These are phyloP conservation scores for Asclepias syriaca DNA, from an alignment of 257 asterid genomes.

Conservation along the genomic window DNA sequence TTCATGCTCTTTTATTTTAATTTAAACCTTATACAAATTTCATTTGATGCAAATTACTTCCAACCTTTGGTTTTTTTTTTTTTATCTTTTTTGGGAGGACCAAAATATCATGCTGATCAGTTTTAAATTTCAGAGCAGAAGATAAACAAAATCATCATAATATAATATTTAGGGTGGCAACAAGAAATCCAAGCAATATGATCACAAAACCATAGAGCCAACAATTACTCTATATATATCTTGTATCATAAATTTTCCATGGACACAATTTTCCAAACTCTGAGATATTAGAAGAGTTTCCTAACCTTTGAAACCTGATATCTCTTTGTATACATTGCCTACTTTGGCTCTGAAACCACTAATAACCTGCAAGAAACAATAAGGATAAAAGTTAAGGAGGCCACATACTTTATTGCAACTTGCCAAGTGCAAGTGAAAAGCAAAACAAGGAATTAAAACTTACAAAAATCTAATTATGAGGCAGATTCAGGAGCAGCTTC, in stretches of 20 bases:
- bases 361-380: slow-evolving; percentile 29
- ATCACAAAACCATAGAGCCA: slow-evolving; percentile 15
- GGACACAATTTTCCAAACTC: background rate
- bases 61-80: no score
- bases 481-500: slow-evolving; percentile 62
- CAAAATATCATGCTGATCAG: background rate
- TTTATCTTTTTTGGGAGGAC: no score
- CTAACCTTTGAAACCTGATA: slow-evolving; percentile 19
- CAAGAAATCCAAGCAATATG: background rate
- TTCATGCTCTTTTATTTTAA: background rate
- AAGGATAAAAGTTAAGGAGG: background rate
- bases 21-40: background rate
- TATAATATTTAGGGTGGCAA: background rate
- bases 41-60: background rate
- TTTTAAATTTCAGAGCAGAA: background rate
- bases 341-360: slow-evolving; percentile 12
- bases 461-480: slow-evolving; percentile 23
- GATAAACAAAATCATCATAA: background rate
- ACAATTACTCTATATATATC: slow-evolving; percentile 14
- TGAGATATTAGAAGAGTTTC: slow-evolving; percentile 11
- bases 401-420: background rate
- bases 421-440: no score
- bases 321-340: slow-evolving; percentile 19
- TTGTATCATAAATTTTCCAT: background rate
- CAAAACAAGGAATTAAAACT: slow-evolving; percentile 10